A percentile compares a stretch with the other conserved stretches of the same genome.
Evolutionary conservation across 192 early-diverging fungal genomes (phyloP).

Genomic region (Podila verticillata): DNA sequence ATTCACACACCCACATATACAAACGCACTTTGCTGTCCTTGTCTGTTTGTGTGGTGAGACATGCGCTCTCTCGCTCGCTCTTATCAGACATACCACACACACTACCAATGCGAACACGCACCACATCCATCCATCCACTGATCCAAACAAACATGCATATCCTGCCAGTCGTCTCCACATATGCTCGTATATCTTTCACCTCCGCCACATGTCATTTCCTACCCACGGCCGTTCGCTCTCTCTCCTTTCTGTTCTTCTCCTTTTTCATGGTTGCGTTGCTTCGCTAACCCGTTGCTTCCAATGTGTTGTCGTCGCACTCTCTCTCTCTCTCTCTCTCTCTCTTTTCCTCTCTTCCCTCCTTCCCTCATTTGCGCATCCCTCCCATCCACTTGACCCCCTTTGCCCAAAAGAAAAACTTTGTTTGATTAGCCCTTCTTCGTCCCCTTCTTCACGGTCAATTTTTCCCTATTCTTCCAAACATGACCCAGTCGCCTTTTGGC

Average conservation of each 20-base stretch:
- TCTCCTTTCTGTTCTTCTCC: background rate
- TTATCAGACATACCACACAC: too few species aligned
- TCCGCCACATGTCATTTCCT: background rate
- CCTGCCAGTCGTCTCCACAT: background rate
- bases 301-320: too few species aligned
- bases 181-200: background rate
- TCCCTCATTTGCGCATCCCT: background rate
- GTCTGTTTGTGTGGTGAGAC: too few species aligned
- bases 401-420: background rate
- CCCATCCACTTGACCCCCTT: background rate
- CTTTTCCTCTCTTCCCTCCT: background rate
- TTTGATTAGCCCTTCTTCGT: background rate
- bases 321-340: conserved; percentile 10
- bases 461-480: background rate
- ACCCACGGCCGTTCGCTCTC: background rate
- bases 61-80: too few species aligned
- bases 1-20: too few species aligned
- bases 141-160: too few species aligned
- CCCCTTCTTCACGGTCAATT: background rate
- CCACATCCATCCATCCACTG: too few species aligned
- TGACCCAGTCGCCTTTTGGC: background rate
- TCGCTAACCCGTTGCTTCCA: background rate
- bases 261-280: background rate
- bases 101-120: too few species aligned
- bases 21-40: too few species aligned